These are phyloP conservation scores for Pascua guehoae DNA, from an alignment of 1,284 basidiomycete species.

Conservation along the genomic window DNA sequence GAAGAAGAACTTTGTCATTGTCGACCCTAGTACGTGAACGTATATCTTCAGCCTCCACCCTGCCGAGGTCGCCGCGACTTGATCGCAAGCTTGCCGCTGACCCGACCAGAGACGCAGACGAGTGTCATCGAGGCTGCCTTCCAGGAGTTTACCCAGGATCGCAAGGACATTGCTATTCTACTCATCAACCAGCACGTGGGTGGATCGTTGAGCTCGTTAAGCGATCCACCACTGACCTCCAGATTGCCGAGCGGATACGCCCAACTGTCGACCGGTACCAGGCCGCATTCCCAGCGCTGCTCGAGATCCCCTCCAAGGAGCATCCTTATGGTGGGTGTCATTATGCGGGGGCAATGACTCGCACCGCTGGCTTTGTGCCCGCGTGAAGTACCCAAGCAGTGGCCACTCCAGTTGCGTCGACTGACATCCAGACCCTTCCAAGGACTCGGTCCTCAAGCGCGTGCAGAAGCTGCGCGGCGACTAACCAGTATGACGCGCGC, in stretches of 20 bases:
- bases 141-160: slow-evolving; percentile 77
- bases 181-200: slow-evolving; percentile 94
- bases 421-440: slow-evolving; percentile 72
- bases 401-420: too few relatives aligned
- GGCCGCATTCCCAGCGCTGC: slow-evolving; percentile 90
- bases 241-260: slow-evolving; percentile 96
- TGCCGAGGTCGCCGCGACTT: too few relatives aligned
- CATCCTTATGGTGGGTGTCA: slow-evolving; percentile 72
- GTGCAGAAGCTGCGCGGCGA: slow-evolving; percentile 96
- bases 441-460: slow-evolving; percentile 94
- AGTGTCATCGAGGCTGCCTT: slow-evolving; percentile 84
- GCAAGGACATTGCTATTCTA: slow-evolving; percentile 89
- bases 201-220: not conserved
- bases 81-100: not conserved
- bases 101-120: slow-evolving; percentile 71
- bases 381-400: too few relatives aligned
- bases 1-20: slow-evolving; percentile 93
- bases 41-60: too few relatives aligned
- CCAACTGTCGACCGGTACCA: slow-evolving; percentile 92
- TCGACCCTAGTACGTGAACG: slow-evolving; percentile 70
- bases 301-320: slow-evolving; percentile 78
- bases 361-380: too few relatives aligned
- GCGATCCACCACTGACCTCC: slow-evolving; percentile 2
- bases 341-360: not conserved
- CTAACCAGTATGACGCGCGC: slow-evolving; percentile 25